phyloP scores from a whole-genome alignment of 2,329 filamentous ascomycete genomes.

The Fusarium burgessii region DNA sequence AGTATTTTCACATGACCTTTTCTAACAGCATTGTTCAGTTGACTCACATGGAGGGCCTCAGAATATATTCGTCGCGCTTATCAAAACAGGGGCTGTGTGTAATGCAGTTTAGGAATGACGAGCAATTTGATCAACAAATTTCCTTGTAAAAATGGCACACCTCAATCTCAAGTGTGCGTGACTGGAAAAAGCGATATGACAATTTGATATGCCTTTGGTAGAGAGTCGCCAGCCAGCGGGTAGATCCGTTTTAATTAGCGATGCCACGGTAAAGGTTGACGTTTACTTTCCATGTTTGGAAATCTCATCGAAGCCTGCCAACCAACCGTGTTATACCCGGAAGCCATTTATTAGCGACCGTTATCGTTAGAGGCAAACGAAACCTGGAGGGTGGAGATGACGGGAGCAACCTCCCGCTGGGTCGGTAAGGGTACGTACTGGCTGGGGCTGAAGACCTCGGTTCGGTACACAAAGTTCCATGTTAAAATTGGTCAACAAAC shows the following conservation, averaged over 20 bases:
- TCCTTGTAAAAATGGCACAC: background rate
- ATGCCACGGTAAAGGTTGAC: conserved; percentile 4
- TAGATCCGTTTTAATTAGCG: conserved; percentile 40
- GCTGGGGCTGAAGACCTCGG: conserved; percentile 34
- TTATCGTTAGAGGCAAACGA: conserved; percentile 25
- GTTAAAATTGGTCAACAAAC: conserved; percentile 16
- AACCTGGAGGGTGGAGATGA: conserved; percentile 17
- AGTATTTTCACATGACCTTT: conserved; percentile 33
- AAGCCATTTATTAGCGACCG: conserved; percentile 30
- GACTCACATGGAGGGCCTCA: conserved; percentile 39
- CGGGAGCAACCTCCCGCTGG: conserved; percentile 29
- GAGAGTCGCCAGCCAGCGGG: conserved; percentile 26
- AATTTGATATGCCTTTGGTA: conserved; percentile 15
- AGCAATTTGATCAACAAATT: conserved; percentile 3
- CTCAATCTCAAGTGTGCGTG: conserved; percentile 1
- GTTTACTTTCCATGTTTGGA: conserved; percentile 38
- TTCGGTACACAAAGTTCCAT: conserved; percentile 34
- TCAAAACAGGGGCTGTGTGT: conserved; percentile 23
- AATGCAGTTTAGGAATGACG: background rate
- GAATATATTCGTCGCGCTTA: conserved; percentile 19
- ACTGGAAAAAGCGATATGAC: conserved; percentile 6
- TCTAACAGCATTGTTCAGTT: conserved; percentile 14
- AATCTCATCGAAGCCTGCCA: conserved; percentile 26
- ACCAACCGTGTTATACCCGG: conserved; percentile 28
- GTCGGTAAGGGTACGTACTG: conserved; percentile 27